Percentiles rank a stretch among this genome's conserved stretches.
phyloP scores from a whole-genome alignment of 2,329 filamentous ascomycete species.

The Fusarium coicis region DNA sequence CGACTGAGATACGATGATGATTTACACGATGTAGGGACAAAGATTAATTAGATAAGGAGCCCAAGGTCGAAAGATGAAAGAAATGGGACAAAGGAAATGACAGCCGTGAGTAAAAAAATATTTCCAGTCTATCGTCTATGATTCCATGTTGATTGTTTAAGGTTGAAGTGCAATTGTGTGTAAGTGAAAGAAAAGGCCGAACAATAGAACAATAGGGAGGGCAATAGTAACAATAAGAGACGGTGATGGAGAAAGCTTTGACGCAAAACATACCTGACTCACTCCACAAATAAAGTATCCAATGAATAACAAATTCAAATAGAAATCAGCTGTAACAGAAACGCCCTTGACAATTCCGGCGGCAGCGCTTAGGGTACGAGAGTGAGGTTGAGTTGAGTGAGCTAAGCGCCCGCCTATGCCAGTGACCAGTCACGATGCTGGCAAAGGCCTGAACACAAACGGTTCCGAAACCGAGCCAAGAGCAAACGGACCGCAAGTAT shows the following conservation, averaged over 20 bases:
- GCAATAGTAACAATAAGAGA: slow-evolving; percentile 43
- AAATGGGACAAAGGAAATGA: slow-evolving; percentile 36
- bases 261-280: slow-evolving; percentile 33
- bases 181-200: slow-evolving; percentile 12
- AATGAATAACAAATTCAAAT: slow-evolving; percentile 34
- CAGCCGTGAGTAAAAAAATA: slow-evolving; percentile 23
- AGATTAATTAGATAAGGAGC: slow-evolving; percentile 31
- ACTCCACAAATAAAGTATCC: slow-evolving; percentile 37
- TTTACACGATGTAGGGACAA: slow-evolving; percentile 25
- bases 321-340: slow-evolving; percentile 28
- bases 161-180: slow-evolving; percentile 24
- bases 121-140: slow-evolving; percentile 42
- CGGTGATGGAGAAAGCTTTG: slow-evolving; percentile 24
- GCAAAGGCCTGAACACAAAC: slow-evolving; percentile 21
- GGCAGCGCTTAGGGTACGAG: slow-evolving; percentile 42
- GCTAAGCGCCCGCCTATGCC: slow-evolving; percentile 41
- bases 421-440: slow-evolving; percentile 38
- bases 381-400: slow-evolving; percentile 27
- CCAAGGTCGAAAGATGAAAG: slow-evolving; percentile 20
- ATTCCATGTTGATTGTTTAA: slow-evolving; percentile 38
- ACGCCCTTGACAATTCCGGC: slow-evolving; percentile 32
- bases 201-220: slow-evolving; percentile 34
- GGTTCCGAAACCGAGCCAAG: slow-evolving; percentile 38
- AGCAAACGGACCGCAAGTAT: slow-evolving; percentile 7
- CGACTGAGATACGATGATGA: slow-evolving; percentile 7